These are phyloP conservation scores for Leccinum truebloodii DNA, from an alignment of 768 basidiomycete genomes.

Conservation along the genomic window DNA sequence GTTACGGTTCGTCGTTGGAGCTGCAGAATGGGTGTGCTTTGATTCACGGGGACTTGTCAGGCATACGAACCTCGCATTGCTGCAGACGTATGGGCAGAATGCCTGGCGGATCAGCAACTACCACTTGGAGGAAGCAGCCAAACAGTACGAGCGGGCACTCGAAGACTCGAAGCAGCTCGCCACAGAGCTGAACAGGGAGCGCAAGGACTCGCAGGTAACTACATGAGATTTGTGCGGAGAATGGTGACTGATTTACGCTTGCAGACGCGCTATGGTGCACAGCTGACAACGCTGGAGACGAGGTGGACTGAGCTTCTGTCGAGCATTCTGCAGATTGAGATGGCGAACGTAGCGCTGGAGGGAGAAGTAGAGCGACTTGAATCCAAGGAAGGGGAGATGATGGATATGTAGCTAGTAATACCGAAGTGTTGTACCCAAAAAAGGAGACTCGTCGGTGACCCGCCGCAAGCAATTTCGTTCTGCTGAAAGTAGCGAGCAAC, in stretches of 20 bases:
- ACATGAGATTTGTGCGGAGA: background rate
- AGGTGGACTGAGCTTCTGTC: conserved; percentile 94
- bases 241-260: conserved; percentile 1
- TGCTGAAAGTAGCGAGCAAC: no score
- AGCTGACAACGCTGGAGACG: conserved; percentile 79
- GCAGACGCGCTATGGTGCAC: conserved; percentile 76
- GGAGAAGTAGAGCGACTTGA: conserved; percentile 69
- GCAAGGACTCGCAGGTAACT: conserved; percentile 81
- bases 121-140: conserved; percentile 74
- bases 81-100: conserved; percentile 87
- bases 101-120: conserved; percentile 93
- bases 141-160: conserved; percentile 67
- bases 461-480: conserved; percentile 18
- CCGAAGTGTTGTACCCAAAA: conserved; percentile 18
- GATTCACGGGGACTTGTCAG: conserved; percentile 40
- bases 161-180: conserved; percentile 79
- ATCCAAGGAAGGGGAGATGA: conserved; percentile 61
- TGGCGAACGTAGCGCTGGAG: conserved; percentile 90
- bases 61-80: conserved; percentile 76
- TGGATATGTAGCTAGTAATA: conserved; percentile 29
- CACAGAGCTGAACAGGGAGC: conserved; percentile 82
- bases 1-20: conserved; percentile 53
- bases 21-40: background rate
- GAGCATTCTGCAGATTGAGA: conserved; percentile 88
- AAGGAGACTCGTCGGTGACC: conserved; percentile 23